Base-by-base conservation (phyloP, 495 filamentous ascomycete species). In the Penicillium odoratum region DNA sequence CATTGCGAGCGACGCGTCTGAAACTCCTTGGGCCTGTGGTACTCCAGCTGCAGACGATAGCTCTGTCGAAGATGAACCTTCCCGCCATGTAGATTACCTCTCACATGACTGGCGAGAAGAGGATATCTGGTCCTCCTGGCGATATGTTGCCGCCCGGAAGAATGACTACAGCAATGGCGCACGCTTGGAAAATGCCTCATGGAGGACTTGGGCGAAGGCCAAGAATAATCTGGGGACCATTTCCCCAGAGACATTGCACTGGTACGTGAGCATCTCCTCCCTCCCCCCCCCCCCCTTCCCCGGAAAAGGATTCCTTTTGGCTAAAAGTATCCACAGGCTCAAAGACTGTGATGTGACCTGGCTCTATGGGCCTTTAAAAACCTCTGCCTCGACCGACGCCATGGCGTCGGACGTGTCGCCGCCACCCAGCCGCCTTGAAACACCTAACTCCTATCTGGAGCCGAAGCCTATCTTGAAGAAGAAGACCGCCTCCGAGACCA, bases 301-400 rank as follows among this genome's bases (percentile, higher is more conserved):
- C 18, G 21, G 21, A 21, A 21, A 15, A 18, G 18, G 26, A 28
- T 9, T 51, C 48, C 33, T 4, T 33, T 33, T 33, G 31, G 38
- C 33, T 62, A 34, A 61, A n/a, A 7, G 21, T 28, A n/a, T 6
- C 38, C 52, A 25, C 67, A 97, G 93, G 93, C 75, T 98, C 40
- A 98, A 98, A 67, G 94, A 98, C 62, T 92, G 88, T 68, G 94
- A 98, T 69, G 92, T 97, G 26, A 98, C 94, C 49, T 98, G 94
- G 94, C 80, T 98, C 3, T 98, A 98, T 65, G 94, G 94, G 0
- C 94, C 94, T 29, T 74, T 98, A 33, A 93, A 95, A 66, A 88
- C 87, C 3, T 86, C 79, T 46, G 75, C 68, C 40, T 79, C 68
- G 7, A 78, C 58, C 51, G 61, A 71, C 31, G 51, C 48, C 10